These are phyloP conservation scores for Dissophora globulifera DNA, from an alignment of 192 early-diverging fungal genomes.

Conservation along the genomic window DNA sequence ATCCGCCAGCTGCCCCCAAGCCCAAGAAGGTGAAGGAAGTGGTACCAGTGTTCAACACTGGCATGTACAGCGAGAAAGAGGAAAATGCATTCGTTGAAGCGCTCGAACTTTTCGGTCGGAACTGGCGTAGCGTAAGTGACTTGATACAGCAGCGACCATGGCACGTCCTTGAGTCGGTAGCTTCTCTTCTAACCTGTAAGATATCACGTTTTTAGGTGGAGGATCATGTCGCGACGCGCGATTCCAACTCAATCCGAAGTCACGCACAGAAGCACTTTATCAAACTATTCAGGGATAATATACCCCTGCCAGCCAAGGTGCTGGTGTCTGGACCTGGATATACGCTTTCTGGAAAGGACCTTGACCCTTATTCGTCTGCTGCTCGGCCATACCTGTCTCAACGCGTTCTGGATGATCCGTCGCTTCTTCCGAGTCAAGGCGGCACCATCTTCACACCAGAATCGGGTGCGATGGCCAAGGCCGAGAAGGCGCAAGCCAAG, in stretches of 20 bases:
- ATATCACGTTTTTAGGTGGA: conserved; percentile 60
- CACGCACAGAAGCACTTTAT: conserved; percentile 96
- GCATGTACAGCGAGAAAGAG: conserved; percentile 83
- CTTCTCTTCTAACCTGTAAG: too few relatives aligned
- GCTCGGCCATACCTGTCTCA: conserved; percentile 79
- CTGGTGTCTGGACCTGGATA: conserved; percentile 76
- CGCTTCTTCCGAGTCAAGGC: conserved; percentile 29
- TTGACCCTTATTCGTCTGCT: conserved; percentile 90
- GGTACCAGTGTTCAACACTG: conserved; percentile 66
- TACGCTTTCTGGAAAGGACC: conserved; percentile 85
- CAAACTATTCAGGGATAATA: conserved; percentile 84
- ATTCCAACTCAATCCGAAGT: conserved; percentile 84
- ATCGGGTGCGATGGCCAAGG: conserved; percentile 18
- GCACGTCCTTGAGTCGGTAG: too few relatives aligned
- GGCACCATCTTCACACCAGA: conserved; percentile 33
- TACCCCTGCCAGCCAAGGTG: conserved; percentile 87
- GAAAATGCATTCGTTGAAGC: conserved; percentile 79
- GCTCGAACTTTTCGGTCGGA: conserved; percentile 82
- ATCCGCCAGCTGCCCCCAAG: conserved; percentile 48
- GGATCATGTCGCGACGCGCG: conserved; percentile 79
- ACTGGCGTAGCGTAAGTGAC: conserved; percentile 77
- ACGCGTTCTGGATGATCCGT: conserved; percentile 30
- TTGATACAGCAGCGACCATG: background rate
- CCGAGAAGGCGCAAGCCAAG: conserved; percentile 33
- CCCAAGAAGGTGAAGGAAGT: conserved; percentile 56